Conservation (phyloP, 2,329 filamentous ascomycete genomes). For the Aspergillus fructus region DNA sequence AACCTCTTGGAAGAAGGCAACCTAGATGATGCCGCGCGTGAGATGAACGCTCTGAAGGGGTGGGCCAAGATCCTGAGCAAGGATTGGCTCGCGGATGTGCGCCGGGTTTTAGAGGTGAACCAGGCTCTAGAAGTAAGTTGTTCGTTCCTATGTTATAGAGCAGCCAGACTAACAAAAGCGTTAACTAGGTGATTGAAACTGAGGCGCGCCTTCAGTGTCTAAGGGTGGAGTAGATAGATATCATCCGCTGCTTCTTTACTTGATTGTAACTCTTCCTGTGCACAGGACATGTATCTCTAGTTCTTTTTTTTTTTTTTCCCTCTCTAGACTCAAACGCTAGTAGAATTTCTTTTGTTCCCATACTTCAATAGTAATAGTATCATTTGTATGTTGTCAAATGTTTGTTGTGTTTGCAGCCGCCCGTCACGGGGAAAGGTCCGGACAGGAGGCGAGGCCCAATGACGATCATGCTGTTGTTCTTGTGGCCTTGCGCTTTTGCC, state of each 20-base stretch:
- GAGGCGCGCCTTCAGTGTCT: slow-evolving; percentile 88
- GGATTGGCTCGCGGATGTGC: slow-evolving; percentile 89
- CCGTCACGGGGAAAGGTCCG: slow-evolving; percentile 7
- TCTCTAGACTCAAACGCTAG: slow-evolving; percentile 39
- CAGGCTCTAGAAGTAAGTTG: slow-evolving; percentile 88
- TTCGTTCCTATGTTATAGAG: not conserved
- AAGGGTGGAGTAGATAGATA: slow-evolving; percentile 65
- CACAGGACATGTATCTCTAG: slow-evolving; percentile 42
- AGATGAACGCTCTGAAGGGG: slow-evolving; percentile 89
- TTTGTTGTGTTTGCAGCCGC: slow-evolving; percentile 25
- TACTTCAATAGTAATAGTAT: not conserved
- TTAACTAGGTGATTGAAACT: slow-evolving; percentile 73
- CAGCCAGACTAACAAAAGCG: slow-evolving; percentile 17
- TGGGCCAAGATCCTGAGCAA: slow-evolving; percentile 95
- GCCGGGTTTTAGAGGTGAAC: slow-evolving; percentile 89
- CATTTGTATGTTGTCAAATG: not conserved
- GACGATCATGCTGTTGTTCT: not conserved
- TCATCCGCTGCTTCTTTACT: slow-evolving; percentile 27
- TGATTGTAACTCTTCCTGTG: slow-evolving; percentile 32
- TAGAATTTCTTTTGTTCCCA: slow-evolving; percentile 25
- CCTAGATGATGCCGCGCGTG: slow-evolving; percentile 83
- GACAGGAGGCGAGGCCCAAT: slow-evolving; percentile 1
- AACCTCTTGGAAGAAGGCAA: slow-evolving; percentile 89
- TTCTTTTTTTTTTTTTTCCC: slow-evolving; percentile 28
- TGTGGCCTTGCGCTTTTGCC: not conserved